Evolutionary conservation across 2,329 filamentous ascomycete genomes (phyloP).

Genomic region (Coniella lustricola): DNA sequence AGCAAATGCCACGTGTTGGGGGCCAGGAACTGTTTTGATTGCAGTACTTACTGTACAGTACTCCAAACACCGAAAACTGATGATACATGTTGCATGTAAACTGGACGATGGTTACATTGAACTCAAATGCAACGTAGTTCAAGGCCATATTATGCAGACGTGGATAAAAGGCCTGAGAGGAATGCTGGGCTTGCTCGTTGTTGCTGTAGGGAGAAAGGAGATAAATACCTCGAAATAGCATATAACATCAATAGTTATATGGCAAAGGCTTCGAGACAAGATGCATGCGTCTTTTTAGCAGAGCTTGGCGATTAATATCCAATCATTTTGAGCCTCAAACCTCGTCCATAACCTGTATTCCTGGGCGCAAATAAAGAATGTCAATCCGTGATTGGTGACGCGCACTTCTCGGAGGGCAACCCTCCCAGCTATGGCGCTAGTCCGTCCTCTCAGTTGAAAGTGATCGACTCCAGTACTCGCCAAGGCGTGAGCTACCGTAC

Average conservation of each 20-base stretch:
- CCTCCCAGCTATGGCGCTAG: background rate
- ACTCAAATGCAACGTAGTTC: no score
- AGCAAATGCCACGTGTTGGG: slow-evolving; percentile 4
- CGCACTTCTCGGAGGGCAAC: background rate
- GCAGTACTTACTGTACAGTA: background rate
- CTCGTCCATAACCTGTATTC: background rate
- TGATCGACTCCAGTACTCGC: background rate
- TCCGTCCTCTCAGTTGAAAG: background rate
- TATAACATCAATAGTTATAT: no score
- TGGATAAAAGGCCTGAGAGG: background rate
- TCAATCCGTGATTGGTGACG: background rate
- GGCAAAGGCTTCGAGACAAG: no score
- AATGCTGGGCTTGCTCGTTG: no score
- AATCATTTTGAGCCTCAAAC: no score
- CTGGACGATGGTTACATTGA: background rate
- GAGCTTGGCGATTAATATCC: no score
- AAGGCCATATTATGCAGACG: background rate
- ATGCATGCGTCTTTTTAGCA: no score
- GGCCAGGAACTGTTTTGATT: background rate
- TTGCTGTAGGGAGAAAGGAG: no score
- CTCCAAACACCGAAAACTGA: background rate
- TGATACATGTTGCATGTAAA: background rate
- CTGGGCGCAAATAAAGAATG: background rate
- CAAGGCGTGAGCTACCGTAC: background rate
- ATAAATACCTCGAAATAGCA: no score